Conservation (phyloP, 805 yeast species). For the Candida khao-thaluensis region DNA sequence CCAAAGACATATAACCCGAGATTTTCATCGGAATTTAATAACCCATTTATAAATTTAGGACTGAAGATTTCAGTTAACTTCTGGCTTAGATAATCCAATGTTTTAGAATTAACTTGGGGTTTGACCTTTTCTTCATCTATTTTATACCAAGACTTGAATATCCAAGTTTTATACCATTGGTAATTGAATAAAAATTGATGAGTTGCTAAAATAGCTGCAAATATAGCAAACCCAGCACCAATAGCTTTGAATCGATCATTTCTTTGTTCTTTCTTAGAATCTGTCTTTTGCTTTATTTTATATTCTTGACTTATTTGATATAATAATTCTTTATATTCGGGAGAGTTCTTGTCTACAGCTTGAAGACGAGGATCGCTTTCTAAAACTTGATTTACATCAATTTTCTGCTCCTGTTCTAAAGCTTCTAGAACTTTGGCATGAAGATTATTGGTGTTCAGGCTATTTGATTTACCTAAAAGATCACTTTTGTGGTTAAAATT, state of each 20-base stretch:
- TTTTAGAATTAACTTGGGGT: conserved; percentile 26
- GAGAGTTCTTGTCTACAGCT: conserved; percentile 27
- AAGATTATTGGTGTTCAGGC: conserved; percentile 6
- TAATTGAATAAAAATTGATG: conserved; percentile 46
- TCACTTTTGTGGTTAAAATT: conserved; percentile 9
- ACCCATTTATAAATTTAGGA: conserved; percentile 17
- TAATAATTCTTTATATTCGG: conserved; percentile 37
- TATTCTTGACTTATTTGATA: conserved; percentile 27
- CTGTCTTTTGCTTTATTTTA: conserved; percentile 25
- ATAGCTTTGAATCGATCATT: conserved; percentile 46
- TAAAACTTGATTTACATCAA: conserved; percentile 22
- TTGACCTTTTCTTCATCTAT: conserved; percentile 25
- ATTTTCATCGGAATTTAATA: conserved; percentile 23
- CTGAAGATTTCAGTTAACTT: conserved; percentile 26
- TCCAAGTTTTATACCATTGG: conserved; percentile 33
- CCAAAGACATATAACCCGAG: conserved; percentile 42
- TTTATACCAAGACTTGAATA: conserved; percentile 33
- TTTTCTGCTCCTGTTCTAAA: conserved; percentile 17
- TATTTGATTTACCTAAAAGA: background rate
- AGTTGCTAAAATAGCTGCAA: conserved; percentile 36
- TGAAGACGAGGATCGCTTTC: conserved; percentile 33
- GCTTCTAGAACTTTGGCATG: conserved; percentile 14
- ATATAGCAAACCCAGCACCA: conserved; percentile 39
- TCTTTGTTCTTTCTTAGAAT: conserved; percentile 34
- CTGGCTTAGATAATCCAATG: conserved; percentile 23